Evolutionary conservation across 345 rosid genomes (phyloP).

Genomic region (Durio zibethinus): DNA sequence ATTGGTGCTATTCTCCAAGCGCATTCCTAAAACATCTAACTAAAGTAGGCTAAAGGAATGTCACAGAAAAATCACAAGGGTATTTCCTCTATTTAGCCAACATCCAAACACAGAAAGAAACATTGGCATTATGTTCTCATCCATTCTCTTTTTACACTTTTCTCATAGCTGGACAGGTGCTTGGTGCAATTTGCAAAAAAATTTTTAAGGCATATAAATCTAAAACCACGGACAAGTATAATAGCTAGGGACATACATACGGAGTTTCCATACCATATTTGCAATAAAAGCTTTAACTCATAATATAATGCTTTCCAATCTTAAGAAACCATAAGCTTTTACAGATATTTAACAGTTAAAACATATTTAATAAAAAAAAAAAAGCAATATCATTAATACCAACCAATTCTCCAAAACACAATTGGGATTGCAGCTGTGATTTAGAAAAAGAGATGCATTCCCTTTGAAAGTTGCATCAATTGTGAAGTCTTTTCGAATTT

Average conservation of each 20-base stretch:
- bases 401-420: constrained; percentile 88
- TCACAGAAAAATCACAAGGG: background rate
- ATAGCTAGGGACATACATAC: background rate
- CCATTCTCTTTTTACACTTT: background rate
- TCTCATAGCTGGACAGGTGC: background rate
- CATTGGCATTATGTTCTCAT: background rate
- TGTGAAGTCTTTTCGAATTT: constrained; percentile 86
- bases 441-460: constrained; percentile 83
- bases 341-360: background rate
- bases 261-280: background rate
- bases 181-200: background rate
- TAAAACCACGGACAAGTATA: background rate
- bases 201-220: background rate
- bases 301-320: background rate
- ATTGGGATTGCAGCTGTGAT: constrained; percentile 90
- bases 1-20: background rate
- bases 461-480: constrained; percentile 98
- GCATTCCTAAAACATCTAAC: background rate
- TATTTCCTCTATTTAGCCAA: background rate
- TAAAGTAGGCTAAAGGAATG: background rate
- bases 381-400: constrained; percentile 23
- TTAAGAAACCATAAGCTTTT: background rate
- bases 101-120: background rate
- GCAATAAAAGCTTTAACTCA: background rate
- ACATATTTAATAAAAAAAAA: too few relatives aligned